Base-by-base conservation (phyloP, 768 basidiomycete genomes). In the Boletales sp. region DNA sequence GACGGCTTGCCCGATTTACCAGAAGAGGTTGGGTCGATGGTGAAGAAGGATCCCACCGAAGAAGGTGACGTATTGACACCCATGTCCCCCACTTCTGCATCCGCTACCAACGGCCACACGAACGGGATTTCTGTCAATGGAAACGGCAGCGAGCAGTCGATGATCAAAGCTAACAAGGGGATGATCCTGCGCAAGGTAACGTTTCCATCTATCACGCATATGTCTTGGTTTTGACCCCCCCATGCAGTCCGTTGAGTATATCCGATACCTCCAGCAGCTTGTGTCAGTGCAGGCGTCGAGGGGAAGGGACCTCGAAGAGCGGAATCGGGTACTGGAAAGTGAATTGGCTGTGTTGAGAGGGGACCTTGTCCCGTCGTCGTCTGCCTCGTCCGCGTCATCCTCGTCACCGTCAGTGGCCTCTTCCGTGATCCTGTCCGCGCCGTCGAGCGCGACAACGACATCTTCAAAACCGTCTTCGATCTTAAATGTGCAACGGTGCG, bases 121-220 rank as follows among this genome's bases (percentile, higher is more conserved):
- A 24, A 24, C 24, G 47, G 47, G 12, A 31, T 45, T 14, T 24
- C 32, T 41, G 53, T 34, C 17, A 57, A 21, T 21, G 69, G 66
- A 8, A 44, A 4, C 8, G 2, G 14, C 4, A 47, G 8, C 18
- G 74, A 75, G 30, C 72, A 71, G 17, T 68, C 66, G 17, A 75
- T 77, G 29, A 85, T 90, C 46, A 94, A 94, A 64, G 92, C 92
- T 24, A 94, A 95, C 72, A 95, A 95, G 75, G 92, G 93, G 31
- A 90, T 94, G 84, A 93, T 95, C 38, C 69, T 95, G 40, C 68
- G 89, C 57, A 95, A 90, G 78, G 85, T 83, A 48, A 9, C 11
- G 43, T 45, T 36, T 19, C 21, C 1, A n/a, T 3, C 2, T 2
- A 2, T 8, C 7, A 9, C 39, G 27, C 47, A 45, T 46, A 48